Conservation (phyloP, 768 basidiomycete species). For the Mycena latifolia region DNA sequence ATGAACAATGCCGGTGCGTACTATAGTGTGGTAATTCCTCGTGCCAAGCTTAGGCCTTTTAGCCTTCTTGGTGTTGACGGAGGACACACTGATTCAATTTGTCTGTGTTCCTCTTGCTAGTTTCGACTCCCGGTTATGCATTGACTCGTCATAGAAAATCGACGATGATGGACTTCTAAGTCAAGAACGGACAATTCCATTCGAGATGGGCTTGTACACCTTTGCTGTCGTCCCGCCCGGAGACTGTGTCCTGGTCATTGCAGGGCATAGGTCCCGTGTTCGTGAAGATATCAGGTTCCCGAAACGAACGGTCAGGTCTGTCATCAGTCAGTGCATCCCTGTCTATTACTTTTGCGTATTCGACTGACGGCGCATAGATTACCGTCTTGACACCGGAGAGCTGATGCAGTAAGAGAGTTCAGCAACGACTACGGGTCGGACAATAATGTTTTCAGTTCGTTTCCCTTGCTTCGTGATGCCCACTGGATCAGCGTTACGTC, state of each 20-base stretch:
- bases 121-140: not conserved
- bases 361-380: not conserved
- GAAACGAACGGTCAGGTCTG: constrained; percentile 11
- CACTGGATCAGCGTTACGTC: constrained; percentile 25
- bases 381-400: constrained; percentile 1
- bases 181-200: constrained; percentile 10
- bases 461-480: constrained; percentile 26
- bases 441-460: constrained; percentile 14
- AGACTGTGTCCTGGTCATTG: constrained; percentile 22
- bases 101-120: no score
- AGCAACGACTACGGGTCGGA: not conserved
- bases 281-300: constrained; percentile 25
- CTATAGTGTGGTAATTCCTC: not conserved
- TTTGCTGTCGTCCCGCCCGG: constrained; percentile 24
- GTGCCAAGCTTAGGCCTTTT: constrained; percentile 1
- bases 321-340: constrained; percentile 13
- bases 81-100: constrained; percentile 23
- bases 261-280: constrained; percentile 21
- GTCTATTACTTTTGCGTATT: not conserved
- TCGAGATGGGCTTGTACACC: constrained; percentile 19
- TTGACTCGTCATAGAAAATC: constrained; percentile 9
- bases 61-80: constrained; percentile 20
- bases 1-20: not conserved
- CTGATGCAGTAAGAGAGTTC: constrained; percentile 8
- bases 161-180: constrained; percentile 7